Evolutionary conservation across 75 land plant species (phyloP), one percentile per base, ranked within the genome.

Genomic region (Ceratopteris richardii): DNA sequence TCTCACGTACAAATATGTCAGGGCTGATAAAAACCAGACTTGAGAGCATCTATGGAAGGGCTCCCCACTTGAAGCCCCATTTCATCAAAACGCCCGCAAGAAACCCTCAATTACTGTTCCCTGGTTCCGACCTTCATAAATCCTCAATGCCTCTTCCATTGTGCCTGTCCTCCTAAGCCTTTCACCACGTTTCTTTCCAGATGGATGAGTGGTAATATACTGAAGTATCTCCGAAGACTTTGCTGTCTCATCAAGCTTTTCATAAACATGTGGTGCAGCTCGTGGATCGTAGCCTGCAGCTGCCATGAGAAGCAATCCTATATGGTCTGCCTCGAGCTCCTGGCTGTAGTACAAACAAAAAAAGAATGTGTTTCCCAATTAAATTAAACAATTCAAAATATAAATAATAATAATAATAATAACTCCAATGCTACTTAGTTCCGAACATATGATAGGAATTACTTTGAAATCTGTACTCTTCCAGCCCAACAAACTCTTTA

Each of bases 291-390:
- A 95, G 3, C 99, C 99, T 54, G 97, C 92, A 7, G 97, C 86
- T 31, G 99, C 99, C 50, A 90, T 71, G 31, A 90, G 68, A 41
- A 95, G 57, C 55, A 90, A 67, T 6, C 99, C 99, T 6, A 95
- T 95, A 67, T 90, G 85, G 61, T 95, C 99, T 42, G 99, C 99
- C 63, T 95, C 99, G 23, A 90, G 81, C 71, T 95, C 99, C 93
- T 92, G 93, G 74, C 99, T 95, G 67, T 23, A 11, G 56, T 25
- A 53, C 11, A 26, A 1, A 37, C n/a, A 44, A 66, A n/a, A 18
- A 16, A 47, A 40, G n/a, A 9, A 24, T n/a, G n/a, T n/a, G n/a
- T n/a, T n/a, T n/a, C n/a, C n/a, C 1, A 43, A 7, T 41, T 40
- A 27, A 29, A 9, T 5, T 48, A 21, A 46, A 60, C 11, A 10